Evolutionary conservation across 1,139 yeast species (phyloP).

Genomic region (Blastobotrys raffinosifermentans): DNA sequence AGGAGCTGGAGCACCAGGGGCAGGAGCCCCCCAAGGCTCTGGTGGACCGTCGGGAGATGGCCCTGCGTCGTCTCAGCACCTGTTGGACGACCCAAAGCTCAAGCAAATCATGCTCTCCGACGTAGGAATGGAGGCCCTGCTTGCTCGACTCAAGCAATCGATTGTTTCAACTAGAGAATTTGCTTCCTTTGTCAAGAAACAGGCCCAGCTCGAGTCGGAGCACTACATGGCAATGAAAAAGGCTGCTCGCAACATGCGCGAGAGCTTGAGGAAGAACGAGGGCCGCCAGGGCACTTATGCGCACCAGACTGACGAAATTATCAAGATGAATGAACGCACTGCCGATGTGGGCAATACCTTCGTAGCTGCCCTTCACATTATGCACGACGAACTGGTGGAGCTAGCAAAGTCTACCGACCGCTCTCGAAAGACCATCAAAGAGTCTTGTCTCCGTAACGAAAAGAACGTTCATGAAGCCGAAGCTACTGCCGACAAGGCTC

Average conservation of each 20-base stretch:
- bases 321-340: conserved; percentile 72
- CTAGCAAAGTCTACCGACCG: conserved; percentile 63
- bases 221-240: conserved; percentile 69
- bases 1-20: neutral
- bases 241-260: conserved; percentile 50
- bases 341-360: conserved; percentile 69
- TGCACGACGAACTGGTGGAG: conserved; percentile 81
- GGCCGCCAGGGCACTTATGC: conserved; percentile 67
- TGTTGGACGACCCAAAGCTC: conserved; percentile 45
- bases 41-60: conserved; percentile 5
- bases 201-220: conserved; percentile 73
- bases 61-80: conserved; percentile 11
- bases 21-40: neutral
- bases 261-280: conserved; percentile 43
- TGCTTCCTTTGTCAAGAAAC: conserved; percentile 68
- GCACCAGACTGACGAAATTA: conserved; percentile 57
- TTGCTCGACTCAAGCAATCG: conserved; percentile 71
- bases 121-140: conserved; percentile 54
- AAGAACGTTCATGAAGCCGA: conserved; percentile 81
- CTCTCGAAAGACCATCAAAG: conserved; percentile 70
- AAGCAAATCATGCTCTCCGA: conserved; percentile 50
- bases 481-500: conserved; percentile 81
- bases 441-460: conserved; percentile 74
- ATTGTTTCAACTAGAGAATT: conserved; percentile 80
- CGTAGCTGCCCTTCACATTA: conserved; percentile 70